These are phyloP conservation scores for Polygonum maritimum DNA, from an alignment of 148 eudicot species.

Conservation along the genomic window DNA sequence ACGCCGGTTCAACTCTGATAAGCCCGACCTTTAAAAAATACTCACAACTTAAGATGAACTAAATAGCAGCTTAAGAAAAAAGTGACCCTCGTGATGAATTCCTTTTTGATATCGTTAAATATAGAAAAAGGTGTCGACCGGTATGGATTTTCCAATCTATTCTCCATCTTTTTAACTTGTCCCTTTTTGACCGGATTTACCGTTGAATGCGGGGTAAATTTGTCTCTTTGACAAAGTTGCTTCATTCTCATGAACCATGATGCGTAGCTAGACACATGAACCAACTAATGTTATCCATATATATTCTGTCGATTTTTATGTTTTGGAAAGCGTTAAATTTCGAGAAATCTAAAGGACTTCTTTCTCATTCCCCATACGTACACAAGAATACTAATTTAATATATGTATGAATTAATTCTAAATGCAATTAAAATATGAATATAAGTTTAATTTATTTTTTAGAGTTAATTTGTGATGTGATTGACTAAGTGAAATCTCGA, in stretches of 20 bases:
- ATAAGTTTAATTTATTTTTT: no score
- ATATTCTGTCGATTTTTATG: background rate
- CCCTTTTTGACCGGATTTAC: background rate
- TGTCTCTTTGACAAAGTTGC: background rate
- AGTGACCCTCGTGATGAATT: background rate
- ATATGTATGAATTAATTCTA: no score
- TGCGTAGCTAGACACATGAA: background rate
- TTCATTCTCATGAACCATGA: background rate
- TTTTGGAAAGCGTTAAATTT: background rate
- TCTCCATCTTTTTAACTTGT: background rate
- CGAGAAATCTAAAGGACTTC: no score
- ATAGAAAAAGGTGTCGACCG: background rate
- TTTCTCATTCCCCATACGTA: no score
- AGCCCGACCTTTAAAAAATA: no score
- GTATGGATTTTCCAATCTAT: background rate
- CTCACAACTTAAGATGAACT: background rate
- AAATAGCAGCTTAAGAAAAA: background rate
- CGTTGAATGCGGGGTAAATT: background rate
- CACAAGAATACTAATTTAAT: no score
- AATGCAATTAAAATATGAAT: no score
- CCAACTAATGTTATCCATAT: background rate
- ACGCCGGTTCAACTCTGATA: no score
- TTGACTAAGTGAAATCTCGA: no score
- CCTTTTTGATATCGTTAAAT: background rate
- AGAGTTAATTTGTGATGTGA: no score